Conservation (phyloP, 2,329 filamentous ascomycete species). For the Grosmannia huntii region DNA sequence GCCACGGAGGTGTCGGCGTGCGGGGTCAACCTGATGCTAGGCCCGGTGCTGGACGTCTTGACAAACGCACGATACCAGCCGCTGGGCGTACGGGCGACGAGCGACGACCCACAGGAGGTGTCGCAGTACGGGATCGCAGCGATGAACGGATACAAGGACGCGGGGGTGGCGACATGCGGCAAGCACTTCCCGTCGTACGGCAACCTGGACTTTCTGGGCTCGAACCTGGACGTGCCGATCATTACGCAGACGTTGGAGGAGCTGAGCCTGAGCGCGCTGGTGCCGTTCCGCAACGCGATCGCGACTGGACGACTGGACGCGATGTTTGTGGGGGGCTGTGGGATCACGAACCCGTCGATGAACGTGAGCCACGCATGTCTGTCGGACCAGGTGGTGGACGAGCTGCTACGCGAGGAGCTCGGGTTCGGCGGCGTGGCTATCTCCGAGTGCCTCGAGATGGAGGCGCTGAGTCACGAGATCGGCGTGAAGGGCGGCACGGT, state of each 20-base stretch:
- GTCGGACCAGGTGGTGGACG: conserved; percentile 85
- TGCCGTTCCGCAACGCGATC: conserved; percentile 86
- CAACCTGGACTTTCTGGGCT: conserved; percentile 85
- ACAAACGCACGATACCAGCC: conserved; percentile 89
- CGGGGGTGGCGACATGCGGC: conserved; percentile 76
- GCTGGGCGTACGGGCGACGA: conserved; percentile 75
- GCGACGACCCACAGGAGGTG: conserved; percentile 90
- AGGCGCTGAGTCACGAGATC: conserved; percentile 86
- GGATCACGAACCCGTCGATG: conserved; percentile 81
- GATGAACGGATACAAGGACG: conserved; percentile 86
- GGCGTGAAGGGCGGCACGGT: conserved; percentile 95
- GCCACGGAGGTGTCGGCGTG: conserved; percentile 86
- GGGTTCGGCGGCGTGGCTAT: conserved; percentile 87
- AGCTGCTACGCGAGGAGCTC: conserved; percentile 74
- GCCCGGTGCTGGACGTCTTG: conserved; percentile 83
- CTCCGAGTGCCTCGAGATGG: conserved; percentile 94
- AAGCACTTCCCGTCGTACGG: conserved; percentile 97
- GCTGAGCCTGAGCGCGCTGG: conserved; percentile 76
- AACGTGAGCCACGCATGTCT: conserved; percentile 93
- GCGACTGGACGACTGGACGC: conserved; percentile 69
- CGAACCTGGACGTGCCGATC: conserved; percentile 81
- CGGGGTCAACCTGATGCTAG: conserved; percentile 91
- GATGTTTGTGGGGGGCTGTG: conserved; percentile 92
- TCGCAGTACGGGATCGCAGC: conserved; percentile 84
- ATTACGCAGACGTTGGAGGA: conserved; percentile 93